phyloP scores from a whole-genome alignment of 441 rosid species.

The Erysimum pusillum region DNA sequence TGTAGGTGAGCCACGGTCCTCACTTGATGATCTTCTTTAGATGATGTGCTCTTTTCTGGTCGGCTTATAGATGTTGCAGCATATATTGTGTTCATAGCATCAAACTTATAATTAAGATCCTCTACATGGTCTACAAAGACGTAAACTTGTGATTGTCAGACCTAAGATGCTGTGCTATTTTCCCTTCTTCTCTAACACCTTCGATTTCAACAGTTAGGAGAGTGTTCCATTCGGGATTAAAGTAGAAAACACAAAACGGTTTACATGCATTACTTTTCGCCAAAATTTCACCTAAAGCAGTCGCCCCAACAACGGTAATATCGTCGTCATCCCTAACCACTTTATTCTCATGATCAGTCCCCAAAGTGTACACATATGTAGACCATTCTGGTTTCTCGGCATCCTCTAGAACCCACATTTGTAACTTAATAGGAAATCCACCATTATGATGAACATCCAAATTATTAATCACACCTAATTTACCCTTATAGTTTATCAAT shows the following conservation, averaged over 20 bases:
- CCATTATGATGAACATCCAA: too few relatives aligned
- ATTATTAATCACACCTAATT: too few relatives aligned
- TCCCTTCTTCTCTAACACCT: background rate
- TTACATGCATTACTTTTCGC: too few relatives aligned
- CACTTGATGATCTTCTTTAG: background rate
- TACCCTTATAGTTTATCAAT: too few relatives aligned
- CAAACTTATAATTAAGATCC: background rate
- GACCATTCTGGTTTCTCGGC: too few relatives aligned
- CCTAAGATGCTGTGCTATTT: background rate
- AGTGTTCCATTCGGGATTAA: background rate
- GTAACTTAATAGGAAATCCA: too few relatives aligned
- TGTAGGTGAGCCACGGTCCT: background rate
- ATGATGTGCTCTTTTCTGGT: background rate
- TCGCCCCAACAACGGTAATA: too few relatives aligned
- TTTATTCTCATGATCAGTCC: too few relatives aligned
- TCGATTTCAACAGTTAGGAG: slow-evolving; percentile 1
- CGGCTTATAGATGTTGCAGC: background rate
- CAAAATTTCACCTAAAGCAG: too few relatives aligned
- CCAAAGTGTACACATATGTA: too few relatives aligned
- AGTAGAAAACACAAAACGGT: background rate
- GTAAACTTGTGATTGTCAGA: background rate
- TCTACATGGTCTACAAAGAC: background rate
- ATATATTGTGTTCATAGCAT: background rate
- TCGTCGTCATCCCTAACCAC: too few relatives aligned
- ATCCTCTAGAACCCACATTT: too few relatives aligned